These are phyloP conservation scores for Mucor sp. DNA, from an alignment of 371 early-diverging fungal genomes.

Conservation along the genomic window DNA sequence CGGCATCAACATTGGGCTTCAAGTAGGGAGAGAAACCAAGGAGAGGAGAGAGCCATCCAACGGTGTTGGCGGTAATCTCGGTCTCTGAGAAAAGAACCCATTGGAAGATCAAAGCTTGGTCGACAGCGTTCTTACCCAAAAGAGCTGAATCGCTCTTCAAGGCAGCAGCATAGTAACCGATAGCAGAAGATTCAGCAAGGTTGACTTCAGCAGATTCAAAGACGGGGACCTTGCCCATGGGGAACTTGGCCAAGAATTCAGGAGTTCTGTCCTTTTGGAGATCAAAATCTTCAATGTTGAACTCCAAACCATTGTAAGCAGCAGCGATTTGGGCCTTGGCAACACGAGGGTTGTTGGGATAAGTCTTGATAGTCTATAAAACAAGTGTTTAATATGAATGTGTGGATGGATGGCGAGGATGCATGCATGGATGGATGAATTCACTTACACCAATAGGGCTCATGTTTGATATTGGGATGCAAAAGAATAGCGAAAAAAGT, in stretches of 20 bases:
- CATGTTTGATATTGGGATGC: conserved; percentile 13
- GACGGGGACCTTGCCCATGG: conserved; percentile 79
- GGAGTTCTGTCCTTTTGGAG: conserved; percentile 64
- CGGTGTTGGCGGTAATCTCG: conserved; percentile 39
- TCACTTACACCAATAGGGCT: conserved; percentile 31
- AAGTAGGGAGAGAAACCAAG: conserved; percentile 57
- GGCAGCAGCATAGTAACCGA: conserved; percentile 84
- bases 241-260: conserved; percentile 86
- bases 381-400: conserved; percentile 59
- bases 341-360: conserved; percentile 60
- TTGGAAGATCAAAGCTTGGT: conserved; percentile 79
- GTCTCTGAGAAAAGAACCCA: conserved; percentile 76
- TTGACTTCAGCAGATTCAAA: conserved; percentile 76
- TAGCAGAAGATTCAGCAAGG: conserved; percentile 83
- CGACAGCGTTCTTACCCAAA: conserved; percentile 67
- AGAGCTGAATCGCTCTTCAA: conserved; percentile 61
- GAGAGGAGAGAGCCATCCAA: conserved; percentile 56
- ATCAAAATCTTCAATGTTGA: conserved; percentile 67
- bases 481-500: background rate
- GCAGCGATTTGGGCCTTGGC: conserved; percentile 74
- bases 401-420: conserved; percentile 83
- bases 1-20: conserved; percentile 60
- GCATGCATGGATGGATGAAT: conserved; percentile 45
- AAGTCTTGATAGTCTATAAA: conserved; percentile 53
- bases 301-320: conserved; percentile 72